Evolutionary conservation across 1,139 yeast genomes (phyloP).

Genomic region (Barnettozyma hawaiiensis): DNA sequence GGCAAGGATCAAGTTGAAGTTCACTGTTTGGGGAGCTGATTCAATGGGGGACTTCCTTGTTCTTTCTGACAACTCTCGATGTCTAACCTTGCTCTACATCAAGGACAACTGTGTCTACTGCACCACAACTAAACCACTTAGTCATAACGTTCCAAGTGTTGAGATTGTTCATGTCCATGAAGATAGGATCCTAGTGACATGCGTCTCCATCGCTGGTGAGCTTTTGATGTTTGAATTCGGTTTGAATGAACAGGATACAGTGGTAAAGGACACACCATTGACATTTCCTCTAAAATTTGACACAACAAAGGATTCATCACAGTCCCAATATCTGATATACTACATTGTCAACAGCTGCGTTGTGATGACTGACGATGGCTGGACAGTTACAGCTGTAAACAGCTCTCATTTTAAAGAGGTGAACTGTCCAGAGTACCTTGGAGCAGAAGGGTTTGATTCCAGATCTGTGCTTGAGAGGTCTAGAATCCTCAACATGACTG

Average conservation of each 20-base stretch:
- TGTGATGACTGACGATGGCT: constrained; percentile 44
- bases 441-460: constrained; percentile 42
- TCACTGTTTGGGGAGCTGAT: constrained; percentile 68
- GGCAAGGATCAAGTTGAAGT: constrained; percentile 34
- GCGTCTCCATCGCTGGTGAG: constrained; percentile 48
- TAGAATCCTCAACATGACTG: constrained; percentile 31
- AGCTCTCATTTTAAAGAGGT: constrained; percentile 45
- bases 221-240: constrained; percentile 36
- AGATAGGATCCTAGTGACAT: constrained; percentile 27
- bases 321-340: background rate
- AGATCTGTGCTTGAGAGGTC: constrained; percentile 36
- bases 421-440: constrained; percentile 39
- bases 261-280: background rate
- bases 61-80: constrained; percentile 54
- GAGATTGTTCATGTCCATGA: constrained; percentile 33
- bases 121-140: constrained; percentile 35
- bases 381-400: constrained; percentile 46
- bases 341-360: constrained; percentile 26
- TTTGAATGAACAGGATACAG: background rate
- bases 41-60: constrained; percentile 39
- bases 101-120: constrained; percentile 13
- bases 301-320: background rate
- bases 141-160: constrained; percentile 59
- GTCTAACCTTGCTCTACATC: constrained; percentile 39
- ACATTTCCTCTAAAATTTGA: background rate